Conservation (phyloP, 257 asterid species). For the Solanum chilense region DNA sequence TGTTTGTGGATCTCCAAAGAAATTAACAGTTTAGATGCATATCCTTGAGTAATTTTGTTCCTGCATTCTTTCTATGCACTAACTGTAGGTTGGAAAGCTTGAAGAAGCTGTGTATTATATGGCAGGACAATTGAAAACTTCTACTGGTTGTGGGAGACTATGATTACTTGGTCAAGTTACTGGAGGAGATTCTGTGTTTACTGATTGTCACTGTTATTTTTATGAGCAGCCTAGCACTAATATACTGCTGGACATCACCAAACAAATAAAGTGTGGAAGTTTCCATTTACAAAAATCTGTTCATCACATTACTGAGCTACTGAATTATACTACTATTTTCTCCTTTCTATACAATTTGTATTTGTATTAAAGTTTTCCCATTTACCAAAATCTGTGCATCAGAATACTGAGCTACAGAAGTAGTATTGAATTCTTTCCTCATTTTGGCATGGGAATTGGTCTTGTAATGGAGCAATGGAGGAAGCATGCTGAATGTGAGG, state of each 20-base stretch:
- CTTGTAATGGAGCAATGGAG: not conserved
- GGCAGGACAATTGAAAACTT: conserved; percentile 69
- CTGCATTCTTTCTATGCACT: not conserved
- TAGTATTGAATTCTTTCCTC: not conserved
- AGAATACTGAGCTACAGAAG: not conserved
- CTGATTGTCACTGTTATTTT: not conserved
- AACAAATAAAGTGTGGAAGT: not conserved
- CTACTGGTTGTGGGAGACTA: conserved; percentile 32
- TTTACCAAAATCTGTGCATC: not conserved
- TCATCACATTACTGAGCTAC: not conserved
- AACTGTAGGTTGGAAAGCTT: conserved; percentile 46
- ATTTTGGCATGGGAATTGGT: not conserved
- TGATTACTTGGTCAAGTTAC: conserved; percentile 68
- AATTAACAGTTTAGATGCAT: not conserved
- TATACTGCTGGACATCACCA: not conserved
- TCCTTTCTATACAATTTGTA: too few species aligned
- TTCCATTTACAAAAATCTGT: not conserved
- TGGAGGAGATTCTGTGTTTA: not conserved
- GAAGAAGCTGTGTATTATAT: conserved; percentile 63
- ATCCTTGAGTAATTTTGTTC: not conserved
- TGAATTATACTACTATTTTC: not conserved
- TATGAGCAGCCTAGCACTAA: not conserved
- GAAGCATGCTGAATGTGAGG: not conserved
- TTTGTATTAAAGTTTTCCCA: not conserved
- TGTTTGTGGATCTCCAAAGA: not conserved